phyloP scores from a whole-genome alignment of 108 stramenopile species.

The Fragilariopsis cylindrus region DNA sequence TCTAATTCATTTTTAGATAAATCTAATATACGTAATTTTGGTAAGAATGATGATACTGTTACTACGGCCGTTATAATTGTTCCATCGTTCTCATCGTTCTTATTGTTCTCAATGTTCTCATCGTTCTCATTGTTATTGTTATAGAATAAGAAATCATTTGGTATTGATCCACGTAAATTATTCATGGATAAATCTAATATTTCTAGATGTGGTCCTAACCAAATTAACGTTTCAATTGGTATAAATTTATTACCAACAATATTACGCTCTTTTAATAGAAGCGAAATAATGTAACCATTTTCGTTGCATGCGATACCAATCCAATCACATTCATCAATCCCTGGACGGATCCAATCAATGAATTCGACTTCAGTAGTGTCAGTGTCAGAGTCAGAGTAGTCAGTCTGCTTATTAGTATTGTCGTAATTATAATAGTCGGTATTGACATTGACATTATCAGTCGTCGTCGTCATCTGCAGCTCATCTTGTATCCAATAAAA shows the following conservation, averaged over 20 bases:
- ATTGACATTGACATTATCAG: not conserved
- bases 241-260: not conserved
- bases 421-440: not conserved
- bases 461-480: not conserved
- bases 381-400: not conserved
- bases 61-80: not conserved
- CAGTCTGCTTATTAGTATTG: not conserved
- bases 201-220: not conserved
- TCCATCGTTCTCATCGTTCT: not conserved
- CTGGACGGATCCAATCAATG: not conserved
- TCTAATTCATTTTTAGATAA: not conserved
- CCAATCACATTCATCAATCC: constrained; percentile 9
- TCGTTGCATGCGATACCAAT: not conserved
- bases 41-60: not conserved
- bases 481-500: not conserved
- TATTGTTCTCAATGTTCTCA: too few relatives aligned
- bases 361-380: not conserved
- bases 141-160: not conserved
- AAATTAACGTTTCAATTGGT: not conserved
- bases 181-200: not conserved
- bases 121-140: not conserved
- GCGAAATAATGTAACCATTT: not conserved
- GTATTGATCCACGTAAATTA: not conserved
- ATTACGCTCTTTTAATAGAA: not conserved
- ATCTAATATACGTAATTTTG: not conserved